Percentiles rank a stretch among this genome's conserved stretches.
phyloP scores from a whole-genome alignment of 2,329 filamentous ascomycete species.

The Talaromyces sp. region DNA sequence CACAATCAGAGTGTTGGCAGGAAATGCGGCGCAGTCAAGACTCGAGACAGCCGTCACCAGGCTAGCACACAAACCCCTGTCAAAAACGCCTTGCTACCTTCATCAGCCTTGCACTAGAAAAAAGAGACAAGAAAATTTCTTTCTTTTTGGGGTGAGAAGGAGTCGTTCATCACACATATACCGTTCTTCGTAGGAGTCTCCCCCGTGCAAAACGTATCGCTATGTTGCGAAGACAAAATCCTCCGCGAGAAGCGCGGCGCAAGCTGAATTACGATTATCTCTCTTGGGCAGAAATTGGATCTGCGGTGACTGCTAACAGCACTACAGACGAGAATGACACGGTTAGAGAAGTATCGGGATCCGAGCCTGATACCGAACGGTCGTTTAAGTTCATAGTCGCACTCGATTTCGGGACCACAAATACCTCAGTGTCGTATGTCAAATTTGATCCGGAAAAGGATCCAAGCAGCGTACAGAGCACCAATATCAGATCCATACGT shows the following conservation, averaged over 20 bases:
- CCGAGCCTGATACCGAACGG: neutral
- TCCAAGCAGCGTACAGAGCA: neutral
- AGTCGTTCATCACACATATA: neutral
- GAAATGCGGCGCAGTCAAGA: no score
- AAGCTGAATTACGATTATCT: neutral
- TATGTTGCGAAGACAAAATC: neutral
- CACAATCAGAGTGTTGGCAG: no score
- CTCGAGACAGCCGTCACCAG: no score
- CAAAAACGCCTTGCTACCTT: neutral
- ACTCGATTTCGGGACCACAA: conserved; percentile 5
- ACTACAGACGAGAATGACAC: neutral
- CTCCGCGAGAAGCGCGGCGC: neutral
- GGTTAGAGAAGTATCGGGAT: neutral
- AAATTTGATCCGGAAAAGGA: conserved; percentile 1
- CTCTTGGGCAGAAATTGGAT: neutral
- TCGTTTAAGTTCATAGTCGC: conserved; percentile 3
- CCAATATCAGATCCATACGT: neutral
- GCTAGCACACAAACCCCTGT: no score
- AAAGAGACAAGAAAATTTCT: neutral
- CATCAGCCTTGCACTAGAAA: neutral
- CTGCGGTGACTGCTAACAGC: neutral
- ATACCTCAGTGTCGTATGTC: conserved; percentile 1
- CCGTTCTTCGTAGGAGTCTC: neutral
- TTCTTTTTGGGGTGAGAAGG: neutral
- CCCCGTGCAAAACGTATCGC: neutral